Percentiles rank a stretch among this genome's conserved stretches.
These are phyloP conservation scores for Suillus tomentosus DNA, from an alignment of 768 basidiomycete genomes.

Conservation along the genomic window DNA sequence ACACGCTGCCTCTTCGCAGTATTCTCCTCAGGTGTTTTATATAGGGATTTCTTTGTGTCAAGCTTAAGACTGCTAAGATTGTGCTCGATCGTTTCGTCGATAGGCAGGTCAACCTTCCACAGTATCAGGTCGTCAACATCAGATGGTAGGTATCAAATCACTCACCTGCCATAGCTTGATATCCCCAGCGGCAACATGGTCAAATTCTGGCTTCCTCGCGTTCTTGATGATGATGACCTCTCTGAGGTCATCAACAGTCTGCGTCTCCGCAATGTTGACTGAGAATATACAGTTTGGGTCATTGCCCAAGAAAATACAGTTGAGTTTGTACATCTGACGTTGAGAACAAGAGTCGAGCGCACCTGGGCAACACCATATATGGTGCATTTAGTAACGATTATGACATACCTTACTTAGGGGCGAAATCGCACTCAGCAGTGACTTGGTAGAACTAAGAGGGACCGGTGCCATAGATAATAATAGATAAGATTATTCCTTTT, in stretches of 20 bases:
- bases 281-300: background rate
- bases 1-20: no score
- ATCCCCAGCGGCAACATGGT: background rate
- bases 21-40: background rate
- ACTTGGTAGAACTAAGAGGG: no score
- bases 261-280: conserved; percentile 1
- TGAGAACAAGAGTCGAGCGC: background rate
- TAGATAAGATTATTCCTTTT: no score
- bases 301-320: background rate
- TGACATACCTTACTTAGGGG: background rate
- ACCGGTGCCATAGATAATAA: no score
- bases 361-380: conserved; percentile 1
- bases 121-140: background rate
- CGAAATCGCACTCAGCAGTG: background rate
- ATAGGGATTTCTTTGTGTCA: background rate
- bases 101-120: background rate
- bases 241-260: background rate
- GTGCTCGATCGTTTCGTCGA: background rate
- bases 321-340: background rate
- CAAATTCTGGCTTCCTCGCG: background rate
- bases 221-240: background rate
- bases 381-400: background rate
- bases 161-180: background rate
- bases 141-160: background rate
- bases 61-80: background rate